phyloP scores from a whole-genome alignment of 768 basidiomycete species.

The Trametes meyenii region DNA sequence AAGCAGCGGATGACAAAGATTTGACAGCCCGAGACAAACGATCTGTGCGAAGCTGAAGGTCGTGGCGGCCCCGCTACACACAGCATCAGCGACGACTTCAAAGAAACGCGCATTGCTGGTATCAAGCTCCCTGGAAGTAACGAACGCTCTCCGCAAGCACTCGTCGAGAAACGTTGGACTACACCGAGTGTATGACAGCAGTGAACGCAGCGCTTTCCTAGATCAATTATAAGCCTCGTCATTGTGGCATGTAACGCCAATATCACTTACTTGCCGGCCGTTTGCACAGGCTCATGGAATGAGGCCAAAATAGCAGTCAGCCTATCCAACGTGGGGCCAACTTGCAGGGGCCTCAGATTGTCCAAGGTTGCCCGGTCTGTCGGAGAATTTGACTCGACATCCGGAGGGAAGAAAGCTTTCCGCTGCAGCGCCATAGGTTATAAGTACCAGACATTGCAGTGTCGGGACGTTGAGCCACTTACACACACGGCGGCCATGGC shows the following conservation, averaged over 20 bases:
- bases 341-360: constrained; percentile 59
- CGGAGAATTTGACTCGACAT: constrained; percentile 61
- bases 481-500: constrained; percentile 89
- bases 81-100: constrained; percentile 72
- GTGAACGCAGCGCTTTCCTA: constrained; percentile 77
- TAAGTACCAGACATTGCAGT: background rate
- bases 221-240: constrained; percentile 9
- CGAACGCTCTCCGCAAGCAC: constrained; percentile 69
- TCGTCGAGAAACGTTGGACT: constrained; percentile 64
- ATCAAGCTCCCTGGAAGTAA: constrained; percentile 53
- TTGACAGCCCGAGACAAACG: constrained; percentile 78
- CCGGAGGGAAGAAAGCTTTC: constrained; percentile 75
- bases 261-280: constrained; percentile 66
- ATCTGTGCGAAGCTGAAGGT: constrained; percentile 75
- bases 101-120: constrained; percentile 72
- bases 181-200: constrained; percentile 60
- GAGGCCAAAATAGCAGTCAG: constrained; percentile 71
- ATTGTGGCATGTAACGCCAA: background rate
- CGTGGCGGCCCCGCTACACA: constrained; percentile 49
- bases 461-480: constrained; percentile 39
- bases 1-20: constrained; percentile 73
- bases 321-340: constrained; percentile 59
- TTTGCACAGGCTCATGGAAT: constrained; percentile 50
- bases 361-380: constrained; percentile 51
- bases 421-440: constrained; percentile 46